These are phyloP conservation scores for Pyrenopolyporus hunteri DNA, from an alignment of 495 filamentous ascomycete species.

Conservation along the genomic window DNA sequence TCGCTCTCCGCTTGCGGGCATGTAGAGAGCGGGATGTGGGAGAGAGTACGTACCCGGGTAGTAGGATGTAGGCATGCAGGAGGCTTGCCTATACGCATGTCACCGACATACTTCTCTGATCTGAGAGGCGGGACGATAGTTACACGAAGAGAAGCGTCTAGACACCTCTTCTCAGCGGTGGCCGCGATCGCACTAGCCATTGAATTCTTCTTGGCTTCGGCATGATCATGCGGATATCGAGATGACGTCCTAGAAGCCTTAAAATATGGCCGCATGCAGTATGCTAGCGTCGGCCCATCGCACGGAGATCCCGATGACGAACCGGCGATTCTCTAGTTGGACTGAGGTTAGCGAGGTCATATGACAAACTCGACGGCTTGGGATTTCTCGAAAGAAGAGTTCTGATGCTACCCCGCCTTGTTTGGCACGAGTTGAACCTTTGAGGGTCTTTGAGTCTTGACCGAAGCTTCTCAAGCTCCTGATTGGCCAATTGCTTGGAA, in stretches of 20 bases:
- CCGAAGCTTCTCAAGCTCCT: conserved; percentile 25
- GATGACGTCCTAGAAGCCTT: conserved; percentile 1
- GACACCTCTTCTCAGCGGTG: not conserved
- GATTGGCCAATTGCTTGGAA: conserved; percentile 30
- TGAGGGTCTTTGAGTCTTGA: not conserved
- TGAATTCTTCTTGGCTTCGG: not conserved
- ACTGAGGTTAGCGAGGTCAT: conserved; percentile 23
- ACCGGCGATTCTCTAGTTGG: not conserved
- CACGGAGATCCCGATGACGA: not conserved
- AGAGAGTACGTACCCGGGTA: too few species aligned
- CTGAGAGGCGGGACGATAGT: not conserved
- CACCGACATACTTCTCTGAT: not conserved
- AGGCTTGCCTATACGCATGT: not conserved
- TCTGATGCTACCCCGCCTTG: conserved; percentile 27
- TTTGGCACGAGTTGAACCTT: conserved; percentile 11
- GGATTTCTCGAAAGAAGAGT: conserved; percentile 9
- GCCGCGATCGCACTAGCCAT: not conserved
- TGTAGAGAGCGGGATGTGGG: too few species aligned
- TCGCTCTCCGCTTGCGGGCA: too few species aligned
- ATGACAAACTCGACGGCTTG: conserved; percentile 11
- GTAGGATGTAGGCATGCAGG: too few species aligned
- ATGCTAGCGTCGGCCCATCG: not conserved
- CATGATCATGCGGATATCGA: not conserved
- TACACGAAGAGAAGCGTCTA: not conserved
- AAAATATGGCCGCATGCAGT: not conserved